Conservation (phyloP, 1,284 basidiomycete genomes). For the Tranzscheliella williamsii region DNA sequence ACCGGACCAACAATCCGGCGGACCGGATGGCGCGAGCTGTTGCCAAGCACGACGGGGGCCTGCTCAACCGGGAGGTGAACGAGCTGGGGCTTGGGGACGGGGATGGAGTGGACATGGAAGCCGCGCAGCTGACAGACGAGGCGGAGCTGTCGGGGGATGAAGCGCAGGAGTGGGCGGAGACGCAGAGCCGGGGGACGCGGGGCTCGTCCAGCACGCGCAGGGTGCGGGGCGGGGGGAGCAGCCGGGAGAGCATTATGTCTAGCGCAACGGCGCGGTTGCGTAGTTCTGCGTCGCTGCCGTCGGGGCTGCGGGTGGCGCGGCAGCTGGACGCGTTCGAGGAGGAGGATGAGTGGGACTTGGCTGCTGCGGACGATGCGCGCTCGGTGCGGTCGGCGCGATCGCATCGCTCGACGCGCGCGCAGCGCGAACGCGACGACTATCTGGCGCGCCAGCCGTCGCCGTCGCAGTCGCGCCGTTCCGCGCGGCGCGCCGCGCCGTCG, state of each 20-base stretch:
- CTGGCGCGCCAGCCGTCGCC: conserved; percentile 8
- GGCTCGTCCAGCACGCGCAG: not conserved
- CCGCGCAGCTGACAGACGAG: conserved; percentile 11
- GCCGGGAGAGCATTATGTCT: conserved; percentile 17
- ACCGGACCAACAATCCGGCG: conserved; percentile 47
- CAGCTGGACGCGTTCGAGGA: conserved; percentile 32
- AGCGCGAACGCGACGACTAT: conserved; percentile 33
- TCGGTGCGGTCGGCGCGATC: conserved; percentile 9
- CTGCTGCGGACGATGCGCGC: not conserved
- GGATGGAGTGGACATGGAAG: conserved; percentile 16
- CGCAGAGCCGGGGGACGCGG: conserved; percentile 11
- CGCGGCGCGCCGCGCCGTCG: too few species aligned
- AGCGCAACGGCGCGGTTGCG: conserved; percentile 22
- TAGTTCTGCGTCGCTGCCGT: conserved; percentile 13
- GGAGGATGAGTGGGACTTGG: conserved; percentile 17
- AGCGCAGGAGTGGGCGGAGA: conserved; percentile 24
- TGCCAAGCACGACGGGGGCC: conserved; percentile 21
- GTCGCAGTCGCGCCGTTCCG: too few species aligned
- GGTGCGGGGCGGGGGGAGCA: conserved; percentile 1
- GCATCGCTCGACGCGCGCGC: conserved; percentile 20
- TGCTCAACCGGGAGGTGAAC: conserved; percentile 1
- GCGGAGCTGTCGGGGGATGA: conserved; percentile 2
- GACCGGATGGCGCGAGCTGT: conserved; percentile 41
- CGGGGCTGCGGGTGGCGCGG: conserved; percentile 7
- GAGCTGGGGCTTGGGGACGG: conserved; percentile 8